These are phyloP conservation scores for Capsicum chinense DNA, from an alignment of 257 asterid genomes.

Conservation along the genomic window DNA sequence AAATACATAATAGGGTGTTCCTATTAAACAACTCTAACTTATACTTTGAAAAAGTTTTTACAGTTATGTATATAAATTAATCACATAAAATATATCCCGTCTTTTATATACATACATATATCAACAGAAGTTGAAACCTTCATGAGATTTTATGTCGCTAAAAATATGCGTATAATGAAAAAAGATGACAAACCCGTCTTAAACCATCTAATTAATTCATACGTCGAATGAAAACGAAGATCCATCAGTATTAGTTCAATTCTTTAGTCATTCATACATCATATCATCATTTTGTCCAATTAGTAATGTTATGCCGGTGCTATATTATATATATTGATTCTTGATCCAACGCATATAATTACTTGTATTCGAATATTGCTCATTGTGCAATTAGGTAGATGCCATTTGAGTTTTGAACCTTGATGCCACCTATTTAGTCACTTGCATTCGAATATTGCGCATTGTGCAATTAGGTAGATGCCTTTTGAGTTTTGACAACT, in stretches of 20 bases:
- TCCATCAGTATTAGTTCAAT: neutral
- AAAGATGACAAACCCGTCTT: too few relatives aligned
- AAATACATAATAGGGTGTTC: too few relatives aligned
- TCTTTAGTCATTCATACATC: neutral
- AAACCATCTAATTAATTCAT: too few relatives aligned
- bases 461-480: neutral
- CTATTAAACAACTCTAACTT: too few relatives aligned
- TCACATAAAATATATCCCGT: too few relatives aligned
- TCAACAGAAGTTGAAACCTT: too few relatives aligned
- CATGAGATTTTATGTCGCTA: too few relatives aligned
- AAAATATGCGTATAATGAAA: too few relatives aligned
- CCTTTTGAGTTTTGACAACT: neutral
- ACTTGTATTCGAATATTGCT: neutral
- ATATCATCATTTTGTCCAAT: neutral
- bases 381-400: neutral
- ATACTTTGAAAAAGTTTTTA: too few relatives aligned
- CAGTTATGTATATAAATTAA: too few relatives aligned
- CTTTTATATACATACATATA: too few relatives aligned
- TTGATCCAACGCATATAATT: neutral
- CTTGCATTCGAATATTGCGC: neutral
- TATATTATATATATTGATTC: neutral
- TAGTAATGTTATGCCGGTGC: neutral
- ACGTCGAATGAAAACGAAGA: neutral
- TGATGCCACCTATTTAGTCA: too few relatives aligned
- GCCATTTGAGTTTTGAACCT: neutral